Percentiles rank a stretch among this genome's conserved stretches.
Conservation (phyloP, 768 basidiomycete genomes). For the Neoboletus brunneissimus region DNA sequence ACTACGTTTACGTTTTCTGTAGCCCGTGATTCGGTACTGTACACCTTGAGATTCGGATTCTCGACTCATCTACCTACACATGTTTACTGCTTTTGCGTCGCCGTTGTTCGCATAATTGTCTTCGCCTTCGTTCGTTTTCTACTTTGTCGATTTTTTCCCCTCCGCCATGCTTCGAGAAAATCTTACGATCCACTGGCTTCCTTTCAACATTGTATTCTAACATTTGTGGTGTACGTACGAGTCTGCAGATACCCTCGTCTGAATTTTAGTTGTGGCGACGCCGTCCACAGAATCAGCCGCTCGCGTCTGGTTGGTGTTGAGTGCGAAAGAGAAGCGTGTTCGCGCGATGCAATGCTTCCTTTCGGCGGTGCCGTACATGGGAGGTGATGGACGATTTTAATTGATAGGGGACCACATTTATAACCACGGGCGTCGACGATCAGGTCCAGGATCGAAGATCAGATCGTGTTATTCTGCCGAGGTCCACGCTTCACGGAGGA, state of each 20-base stretch:
- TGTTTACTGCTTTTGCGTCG: conserved; percentile 10
- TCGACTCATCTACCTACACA: conserved; percentile 3
- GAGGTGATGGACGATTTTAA: conserved; percentile 10
- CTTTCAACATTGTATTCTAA: conserved; percentile 15
- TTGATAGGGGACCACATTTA: conserved; percentile 18
- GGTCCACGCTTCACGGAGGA: conserved; percentile 24
- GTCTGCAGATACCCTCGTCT: conserved; percentile 13
- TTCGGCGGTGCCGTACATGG: conserved; percentile 13
- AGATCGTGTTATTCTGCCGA: conserved; percentile 21
- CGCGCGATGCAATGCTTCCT: neutral
- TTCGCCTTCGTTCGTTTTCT: conserved; percentile 10
- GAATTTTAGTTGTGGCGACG: conserved; percentile 1
- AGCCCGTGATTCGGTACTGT: conserved; percentile 30
- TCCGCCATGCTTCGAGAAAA: conserved; percentile 1
- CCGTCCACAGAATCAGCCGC: neutral
- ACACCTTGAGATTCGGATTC: conserved; percentile 10
- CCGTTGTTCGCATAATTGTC: conserved; percentile 10
- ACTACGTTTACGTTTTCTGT: conserved; percentile 26
- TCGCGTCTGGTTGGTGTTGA: neutral
- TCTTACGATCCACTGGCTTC: neutral
- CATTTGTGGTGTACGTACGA: conserved; percentile 13
- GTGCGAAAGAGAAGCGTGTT: neutral
- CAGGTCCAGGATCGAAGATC: conserved; percentile 33
- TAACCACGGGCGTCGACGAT: conserved; percentile 18
- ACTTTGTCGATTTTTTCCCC: neutral